Evolutionary conservation across 192 early-diverging fungal genomes (phyloP), one percentile per base, ranked within the genome.

Genomic region (Umbelopsis isabellina): DNA sequence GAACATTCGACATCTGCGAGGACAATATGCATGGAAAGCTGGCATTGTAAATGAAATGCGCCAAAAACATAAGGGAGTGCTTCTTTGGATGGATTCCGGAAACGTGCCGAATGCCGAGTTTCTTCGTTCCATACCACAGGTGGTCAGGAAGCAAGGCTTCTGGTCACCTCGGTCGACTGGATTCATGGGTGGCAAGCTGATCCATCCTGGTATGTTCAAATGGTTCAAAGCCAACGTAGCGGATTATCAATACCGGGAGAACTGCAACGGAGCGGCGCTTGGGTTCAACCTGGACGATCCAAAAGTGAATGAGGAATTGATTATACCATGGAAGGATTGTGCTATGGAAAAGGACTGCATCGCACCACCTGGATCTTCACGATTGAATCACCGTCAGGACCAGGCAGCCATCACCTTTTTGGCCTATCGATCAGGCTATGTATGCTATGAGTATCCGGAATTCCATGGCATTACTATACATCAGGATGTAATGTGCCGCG

Each of bases 21-120:
- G 86, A 21, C 78, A 87, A 55, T 87, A 87, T 47, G 85, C 76
- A 9, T 87, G 85, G 85, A 87, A 87, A 48, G 80, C 82, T 0
- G 83, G 78, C 7, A 85, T 87, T 46, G 73, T 87, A 46, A 75
- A 84, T 46, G 85, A 87, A 41, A 77, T 81, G 1, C 74, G 75
- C 0, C 69, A 76, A 35, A 67, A 75, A 37, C 75, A 80, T 55
- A 77, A 78, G 1, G 86, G 86, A 11, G 27, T 80, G 10, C 20
- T 85, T 5, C 33, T 85, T 0, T 87, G 85, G 85, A 44, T 85
- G 23, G 85, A 87, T 69, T 80, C 83, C 10, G 85, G 83, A 21
- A 83, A 82, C 50, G 77, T 81, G 67, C 64, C 82, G n/a, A 80
- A 74, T 9, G 33, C 79, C 18, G 80, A 82, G 7, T 83, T 84